Conservation (phyloP, 2,329 filamentous ascomycete genomes). For the Septoria linicola region DNA sequence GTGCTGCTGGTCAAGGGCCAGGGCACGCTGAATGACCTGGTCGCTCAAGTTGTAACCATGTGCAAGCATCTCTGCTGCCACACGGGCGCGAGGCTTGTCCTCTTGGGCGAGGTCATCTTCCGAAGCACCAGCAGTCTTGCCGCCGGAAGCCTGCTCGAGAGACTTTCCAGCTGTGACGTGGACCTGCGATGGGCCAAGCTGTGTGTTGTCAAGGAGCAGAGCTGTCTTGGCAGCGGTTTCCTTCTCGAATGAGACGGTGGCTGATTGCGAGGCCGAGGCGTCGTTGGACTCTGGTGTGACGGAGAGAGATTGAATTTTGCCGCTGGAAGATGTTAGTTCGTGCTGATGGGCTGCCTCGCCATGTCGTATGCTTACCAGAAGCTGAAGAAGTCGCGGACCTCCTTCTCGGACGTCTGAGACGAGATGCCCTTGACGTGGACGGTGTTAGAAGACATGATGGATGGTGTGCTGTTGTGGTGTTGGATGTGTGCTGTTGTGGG, state of each 20-base stretch:
- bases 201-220: conserved; percentile 93
- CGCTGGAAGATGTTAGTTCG: conserved; percentile 52
- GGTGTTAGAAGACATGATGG: no score
- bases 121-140: conserved; percentile 57
- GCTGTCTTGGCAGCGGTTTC: conserved; percentile 95
- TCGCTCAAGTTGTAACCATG: conserved; percentile 86
- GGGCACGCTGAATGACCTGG: conserved; percentile 74
- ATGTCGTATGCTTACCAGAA: conserved; percentile 65
- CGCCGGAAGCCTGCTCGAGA: conserved; percentile 62
- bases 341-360: no score
- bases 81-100: conserved; percentile 92
- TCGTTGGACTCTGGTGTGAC: conserved; percentile 61
- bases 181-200: conserved; percentile 73
- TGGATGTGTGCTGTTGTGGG: conserved; percentile 46
- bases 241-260: conserved; percentile 95
- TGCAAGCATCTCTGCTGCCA: conserved; percentile 93
- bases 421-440: conserved; percentile 91
- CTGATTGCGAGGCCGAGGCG: conserved; percentile 68
- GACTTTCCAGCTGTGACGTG: conserved; percentile 73
- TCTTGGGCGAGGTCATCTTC: conserved; percentile 78
- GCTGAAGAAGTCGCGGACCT: conserved; percentile 95
- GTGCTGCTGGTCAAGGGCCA: conserved; percentile 86
- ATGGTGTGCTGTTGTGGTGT: conserved; percentile 44
- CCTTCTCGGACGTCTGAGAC: conserved; percentile 76
- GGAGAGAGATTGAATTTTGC: conserved; percentile 84